phyloP scores from a whole-genome alignment of 2,329 filamentous ascomycete genomes.

The Curvularia eragrostidis region DNA sequence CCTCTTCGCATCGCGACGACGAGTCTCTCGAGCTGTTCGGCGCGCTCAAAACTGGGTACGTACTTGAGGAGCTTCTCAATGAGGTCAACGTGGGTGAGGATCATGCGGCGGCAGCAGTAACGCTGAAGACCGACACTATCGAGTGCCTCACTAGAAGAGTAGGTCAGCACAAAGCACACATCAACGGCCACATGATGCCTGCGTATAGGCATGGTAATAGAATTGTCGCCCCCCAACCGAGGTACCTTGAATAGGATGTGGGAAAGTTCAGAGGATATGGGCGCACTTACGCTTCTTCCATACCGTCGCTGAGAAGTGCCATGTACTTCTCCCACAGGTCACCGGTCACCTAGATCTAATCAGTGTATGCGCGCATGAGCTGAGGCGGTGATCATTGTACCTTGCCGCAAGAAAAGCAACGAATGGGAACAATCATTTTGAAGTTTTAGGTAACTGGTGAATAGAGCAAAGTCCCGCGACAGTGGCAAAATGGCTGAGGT shows the following conservation, averaged over 20 bases:
- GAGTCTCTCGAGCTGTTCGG: conserved; percentile 12
- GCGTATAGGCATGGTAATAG: neutral
- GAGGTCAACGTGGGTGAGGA: conserved; percentile 98
- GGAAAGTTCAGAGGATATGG: neutral
- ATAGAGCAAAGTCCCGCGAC: conserved; percentile 3
- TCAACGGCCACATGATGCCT: neutral
- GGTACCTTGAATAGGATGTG: neutral
- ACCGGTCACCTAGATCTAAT: conserved; percentile 76
- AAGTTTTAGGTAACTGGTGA: conserved; percentile 2
- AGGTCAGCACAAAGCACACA: neutral
- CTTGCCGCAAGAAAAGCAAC: conserved; percentile 99
- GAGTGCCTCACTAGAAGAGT: conserved; percentile 81
- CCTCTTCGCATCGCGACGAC: conserved; percentile 1
- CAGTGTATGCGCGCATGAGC: conserved; percentile 33
- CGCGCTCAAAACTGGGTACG: conserved; percentile 30
- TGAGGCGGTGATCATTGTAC: conserved; percentile 57
- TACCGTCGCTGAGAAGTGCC: conserved; percentile 76
- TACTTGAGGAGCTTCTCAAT: conserved; percentile 89
- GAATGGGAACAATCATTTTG: conserved; percentile 97
- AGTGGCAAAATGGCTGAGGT: neutral
- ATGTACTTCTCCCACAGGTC: conserved; percentile 98
- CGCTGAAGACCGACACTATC: conserved; percentile 90
- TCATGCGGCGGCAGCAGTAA: conserved; percentile 98
- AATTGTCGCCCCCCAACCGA: neutral
- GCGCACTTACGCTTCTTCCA: conserved; percentile 43